Evolutionary conservation across 805 yeast species (phyloP).

Genomic region (Myxozyma udenii): DNA sequence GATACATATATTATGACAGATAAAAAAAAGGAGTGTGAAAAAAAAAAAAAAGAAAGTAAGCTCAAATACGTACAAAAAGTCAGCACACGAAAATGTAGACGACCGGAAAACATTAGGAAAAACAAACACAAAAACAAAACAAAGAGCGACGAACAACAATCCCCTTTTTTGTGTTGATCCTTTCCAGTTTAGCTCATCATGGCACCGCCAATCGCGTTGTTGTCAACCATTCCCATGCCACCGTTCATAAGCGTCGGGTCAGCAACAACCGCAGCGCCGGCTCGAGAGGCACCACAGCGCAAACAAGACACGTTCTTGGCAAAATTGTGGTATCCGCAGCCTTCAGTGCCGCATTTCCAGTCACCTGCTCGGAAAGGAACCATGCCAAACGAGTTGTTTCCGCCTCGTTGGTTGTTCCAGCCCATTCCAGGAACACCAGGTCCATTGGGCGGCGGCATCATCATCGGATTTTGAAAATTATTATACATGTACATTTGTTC

Average conservation of each 20-base stretch:
- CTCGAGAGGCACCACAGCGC: conserved; percentile 78
- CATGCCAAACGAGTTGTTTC: conserved; percentile 39
- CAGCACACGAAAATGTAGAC: too few relatives aligned
- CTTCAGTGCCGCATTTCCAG: conserved; percentile 83
- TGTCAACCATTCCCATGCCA: conserved; percentile 27
- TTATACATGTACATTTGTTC: conserved; percentile 49
- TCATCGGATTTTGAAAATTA: conserved; percentile 28
- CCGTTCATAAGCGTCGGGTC: conserved; percentile 30
- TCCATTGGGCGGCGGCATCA: conserved; percentile 21
- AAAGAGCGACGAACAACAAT: too few relatives aligned
- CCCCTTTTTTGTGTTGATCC: too few relatives aligned
- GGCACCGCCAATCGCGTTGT: conserved; percentile 16
- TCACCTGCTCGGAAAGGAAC: conserved; percentile 98
- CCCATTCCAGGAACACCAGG: conserved; percentile 16
- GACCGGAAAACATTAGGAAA: too few relatives aligned
- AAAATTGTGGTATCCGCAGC: conserved; percentile 84
- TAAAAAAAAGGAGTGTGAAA: too few relatives aligned
- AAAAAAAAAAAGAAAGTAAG: too few relatives aligned
- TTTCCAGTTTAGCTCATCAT: conserved; percentile 15
- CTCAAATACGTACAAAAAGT: too few relatives aligned
- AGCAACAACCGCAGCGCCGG: conserved; percentile 34
- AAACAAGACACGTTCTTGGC: conserved; percentile 85
- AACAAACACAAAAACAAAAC: too few relatives aligned
- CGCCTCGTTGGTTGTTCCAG: conserved; percentile 29
- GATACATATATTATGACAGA: too few relatives aligned